A percentile compares a stretch with the other conserved stretches of the same genome.
These are phyloP conservation scores for Fusarium acutatum DNA, from an alignment of 2,329 filamentous ascomycete genomes.

Conservation along the genomic window DNA sequence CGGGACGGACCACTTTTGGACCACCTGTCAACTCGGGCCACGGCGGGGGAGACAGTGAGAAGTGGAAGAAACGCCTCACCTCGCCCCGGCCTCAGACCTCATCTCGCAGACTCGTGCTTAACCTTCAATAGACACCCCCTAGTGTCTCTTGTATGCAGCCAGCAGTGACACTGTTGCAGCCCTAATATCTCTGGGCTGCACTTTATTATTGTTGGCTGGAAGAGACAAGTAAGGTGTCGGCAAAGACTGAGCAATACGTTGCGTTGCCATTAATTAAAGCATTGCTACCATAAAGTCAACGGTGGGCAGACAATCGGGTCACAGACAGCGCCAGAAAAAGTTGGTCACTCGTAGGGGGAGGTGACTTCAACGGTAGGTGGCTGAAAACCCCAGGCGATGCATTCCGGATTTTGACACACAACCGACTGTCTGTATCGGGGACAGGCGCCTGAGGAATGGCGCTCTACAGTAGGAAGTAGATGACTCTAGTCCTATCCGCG, in stretches of 20 bases:
- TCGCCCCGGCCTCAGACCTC: constrained; percentile 34
- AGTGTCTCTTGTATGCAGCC: constrained; percentile 25
- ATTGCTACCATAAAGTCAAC: constrained; percentile 18
- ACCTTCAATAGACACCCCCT: constrained; percentile 34
- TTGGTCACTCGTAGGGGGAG: constrained; percentile 20
- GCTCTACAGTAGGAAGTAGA: neutral
- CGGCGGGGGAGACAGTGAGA: constrained; percentile 30
- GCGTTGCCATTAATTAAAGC: constrained; percentile 5
- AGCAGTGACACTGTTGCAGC: constrained; percentile 27
- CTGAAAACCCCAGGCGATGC: constrained; percentile 15
- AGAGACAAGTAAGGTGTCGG: constrained; percentile 10
- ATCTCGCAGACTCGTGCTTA: constrained; percentile 12
- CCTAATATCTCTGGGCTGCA: constrained; percentile 18
- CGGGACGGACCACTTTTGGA: constrained; percentile 36
- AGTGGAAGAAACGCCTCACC: constrained; percentile 38
- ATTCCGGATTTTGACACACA: constrained; percentile 30
- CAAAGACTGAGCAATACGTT: constrained; percentile 1
- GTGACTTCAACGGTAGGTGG: constrained; percentile 11
- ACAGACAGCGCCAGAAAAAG: constrained; percentile 24
- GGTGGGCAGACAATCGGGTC: constrained; percentile 28
- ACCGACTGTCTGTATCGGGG: constrained; percentile 5
- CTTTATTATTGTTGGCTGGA: constrained; percentile 28
- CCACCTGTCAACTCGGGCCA: constrained; percentile 44
- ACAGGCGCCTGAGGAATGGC: neutral
- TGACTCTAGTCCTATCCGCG: constrained; percentile 18